These are phyloP conservation scores for Tubosaeta brunneosetosa DNA, from an alignment of 768 basidiomycete genomes.

Conservation along the genomic window DNA sequence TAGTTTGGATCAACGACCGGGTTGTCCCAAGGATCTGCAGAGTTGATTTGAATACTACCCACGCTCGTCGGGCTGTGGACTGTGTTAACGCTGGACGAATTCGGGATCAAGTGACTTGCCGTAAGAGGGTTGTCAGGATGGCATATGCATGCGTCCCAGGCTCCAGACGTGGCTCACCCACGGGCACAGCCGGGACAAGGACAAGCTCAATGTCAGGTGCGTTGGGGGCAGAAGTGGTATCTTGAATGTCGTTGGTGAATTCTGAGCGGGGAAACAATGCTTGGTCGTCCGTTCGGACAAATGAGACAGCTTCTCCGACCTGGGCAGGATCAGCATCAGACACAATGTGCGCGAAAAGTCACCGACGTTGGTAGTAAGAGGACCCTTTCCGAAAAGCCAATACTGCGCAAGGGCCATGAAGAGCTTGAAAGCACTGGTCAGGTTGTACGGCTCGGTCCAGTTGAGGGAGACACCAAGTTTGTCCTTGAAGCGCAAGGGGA, in stretches of 20 bases:
- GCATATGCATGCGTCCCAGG: constrained; percentile 14
- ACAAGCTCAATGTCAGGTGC: constrained; percentile 31
- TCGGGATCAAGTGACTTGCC: constrained; percentile 12
- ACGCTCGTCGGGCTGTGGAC: constrained; percentile 39
- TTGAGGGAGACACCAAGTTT: constrained; percentile 41
- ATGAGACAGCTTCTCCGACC: constrained; percentile 28
- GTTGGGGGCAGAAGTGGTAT: constrained; percentile 26
- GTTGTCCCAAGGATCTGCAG: constrained; percentile 36
- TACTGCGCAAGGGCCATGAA: constrained; percentile 39
- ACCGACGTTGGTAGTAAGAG: constrained; percentile 50
- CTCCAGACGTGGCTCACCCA: neutral
- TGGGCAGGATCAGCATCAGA: constrained; percentile 7
- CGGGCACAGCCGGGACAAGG: constrained; percentile 3
- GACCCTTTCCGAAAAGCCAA: constrained; percentile 41
- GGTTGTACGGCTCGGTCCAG: constrained; percentile 31
- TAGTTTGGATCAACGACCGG: constrained; percentile 46
- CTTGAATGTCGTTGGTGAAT: constrained; percentile 26
- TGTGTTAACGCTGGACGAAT: neutral
- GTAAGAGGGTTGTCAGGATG: constrained; percentile 20
- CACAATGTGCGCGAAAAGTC: neutral
- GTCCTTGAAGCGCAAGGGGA: constrained; percentile 50
- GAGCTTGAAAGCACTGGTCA: constrained; percentile 21
- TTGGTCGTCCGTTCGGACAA: constrained; percentile 31
- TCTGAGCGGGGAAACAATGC: constrained; percentile 28
- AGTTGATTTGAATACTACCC: constrained; percentile 39